phyloP scores from a whole-genome alignment of 1,284 basidiomycete species.

The Rhodofomes roseus region DNA sequence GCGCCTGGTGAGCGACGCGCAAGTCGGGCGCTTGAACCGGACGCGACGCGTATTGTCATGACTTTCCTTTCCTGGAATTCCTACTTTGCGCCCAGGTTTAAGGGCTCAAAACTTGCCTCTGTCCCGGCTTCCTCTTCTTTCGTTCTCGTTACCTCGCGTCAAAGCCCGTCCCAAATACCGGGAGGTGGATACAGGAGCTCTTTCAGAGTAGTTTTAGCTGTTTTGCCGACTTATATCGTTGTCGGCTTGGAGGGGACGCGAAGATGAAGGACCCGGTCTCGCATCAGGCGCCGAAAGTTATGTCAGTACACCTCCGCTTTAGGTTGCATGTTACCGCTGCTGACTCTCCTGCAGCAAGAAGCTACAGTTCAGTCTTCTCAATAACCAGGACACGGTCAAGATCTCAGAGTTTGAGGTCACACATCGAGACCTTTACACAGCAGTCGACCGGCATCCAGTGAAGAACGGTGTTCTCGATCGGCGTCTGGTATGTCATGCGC shows the following conservation, averaged over 20 bases:
- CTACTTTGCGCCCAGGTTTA: background rate
- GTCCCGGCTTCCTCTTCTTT: background rate
- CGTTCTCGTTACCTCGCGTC: background rate
- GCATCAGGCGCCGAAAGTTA: constrained; percentile 87
- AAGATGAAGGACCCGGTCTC: constrained; percentile 86
- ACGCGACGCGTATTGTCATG: constrained; percentile 7
- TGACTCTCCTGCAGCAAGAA: constrained; percentile 62
- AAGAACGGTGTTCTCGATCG: constrained; percentile 89
- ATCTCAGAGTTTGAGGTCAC: constrained; percentile 94
- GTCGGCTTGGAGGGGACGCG: background rate
- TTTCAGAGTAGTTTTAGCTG: no score
- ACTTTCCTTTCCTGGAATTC: background rate
- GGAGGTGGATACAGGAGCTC: no score
- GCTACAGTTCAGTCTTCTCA: constrained; percentile 90
- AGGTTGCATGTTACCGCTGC: background rate
- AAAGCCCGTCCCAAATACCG: no score
- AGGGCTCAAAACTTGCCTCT: background rate
- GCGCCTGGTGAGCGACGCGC: constrained; percentile 24
- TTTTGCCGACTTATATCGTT: no score
- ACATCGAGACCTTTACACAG: constrained; percentile 85
- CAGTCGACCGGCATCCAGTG: constrained; percentile 78
- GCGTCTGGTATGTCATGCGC: constrained; percentile 58
- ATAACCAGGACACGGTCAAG: constrained; percentile 90
- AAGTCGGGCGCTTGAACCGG: constrained; percentile 23
- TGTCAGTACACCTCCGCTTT: constrained; percentile 52